Base-by-base conservation (phyloP, 139 green algal genomes). In the Monoraphidium neglectum region DNA sequence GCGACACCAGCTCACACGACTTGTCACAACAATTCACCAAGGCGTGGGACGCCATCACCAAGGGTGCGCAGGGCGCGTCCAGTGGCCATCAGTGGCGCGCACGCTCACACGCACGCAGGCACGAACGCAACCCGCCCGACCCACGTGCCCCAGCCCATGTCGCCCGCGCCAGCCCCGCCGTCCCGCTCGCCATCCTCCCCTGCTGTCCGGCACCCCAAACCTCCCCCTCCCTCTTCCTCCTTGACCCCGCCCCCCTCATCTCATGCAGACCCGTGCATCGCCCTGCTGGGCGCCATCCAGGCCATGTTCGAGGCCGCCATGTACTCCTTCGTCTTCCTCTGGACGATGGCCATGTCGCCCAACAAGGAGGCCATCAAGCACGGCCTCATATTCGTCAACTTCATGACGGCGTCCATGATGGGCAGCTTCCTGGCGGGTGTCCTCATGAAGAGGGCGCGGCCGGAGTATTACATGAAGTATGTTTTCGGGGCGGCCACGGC, bases 311-410 rank as follows among this genome's bases (percentile, higher is more conserved):
- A 99, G 83, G 95, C 88, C 12, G 81, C 82, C 77, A 98, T 99
- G 95, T 99, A 99, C 86, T 98, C 95, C 2, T 99, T 98, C 84
- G 94, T 99, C 1, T 99, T 99, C 88, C 87, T 99, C 72, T 98
- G 95, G 95, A 98, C 95, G 4, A 93, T 94, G 21, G 92, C 94
- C 5, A 89, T 98, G 43, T 87, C 77, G 54, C 93, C 95, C 3
- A 84, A 88, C 67, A 79, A 88, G 71, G 90, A 98, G 90, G 66
- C 84, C 77, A 95, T 99, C 67, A 95, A 95, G 4, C 95, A 99
- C 75, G 95, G 95, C 63, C 92, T 98, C 70, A 95, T 99, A 53
- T 99, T 99, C 72, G 88, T 93, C 33, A 96, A 88, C 77, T 97
- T 99, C 84, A 98, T 99, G 95, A 88, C 97, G 2, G 83, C 91